Evolutionary conservation across 2,329 filamentous ascomycete species (phyloP).

Genomic region (Alternaria arborescens): DNA sequence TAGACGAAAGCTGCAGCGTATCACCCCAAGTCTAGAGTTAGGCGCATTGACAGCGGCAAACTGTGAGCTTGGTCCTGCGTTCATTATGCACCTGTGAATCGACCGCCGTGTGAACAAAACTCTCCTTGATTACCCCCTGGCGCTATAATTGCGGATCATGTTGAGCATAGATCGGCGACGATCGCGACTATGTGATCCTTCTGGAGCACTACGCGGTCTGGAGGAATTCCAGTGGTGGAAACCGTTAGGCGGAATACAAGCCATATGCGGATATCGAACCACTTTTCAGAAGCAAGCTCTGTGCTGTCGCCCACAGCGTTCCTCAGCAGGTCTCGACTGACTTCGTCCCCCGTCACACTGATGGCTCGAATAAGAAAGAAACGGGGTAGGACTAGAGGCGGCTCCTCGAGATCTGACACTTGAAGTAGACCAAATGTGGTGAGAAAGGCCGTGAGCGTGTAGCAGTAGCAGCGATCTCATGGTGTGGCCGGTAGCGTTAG

Average conservation of each 20-base stretch:
- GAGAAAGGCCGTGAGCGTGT: conserved; percentile 11
- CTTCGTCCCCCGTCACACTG: neutral
- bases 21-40: neutral
- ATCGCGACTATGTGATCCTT: conserved; percentile 33
- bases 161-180: conserved; percentile 35
- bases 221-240: conserved; percentile 39
- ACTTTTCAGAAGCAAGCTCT: conserved; percentile 26
- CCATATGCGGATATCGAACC: conserved; percentile 40
- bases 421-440: conserved; percentile 15
- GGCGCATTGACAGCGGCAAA: conserved; percentile 22
- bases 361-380: conserved; percentile 6
- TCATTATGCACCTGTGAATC: conserved; percentile 28
- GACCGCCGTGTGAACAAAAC: conserved; percentile 28
- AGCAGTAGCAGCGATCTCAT: conserved; percentile 11
- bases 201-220: conserved; percentile 26
- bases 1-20: conserved; percentile 2
- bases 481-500: conserved; percentile 28
- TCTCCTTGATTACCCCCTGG: conserved; percentile 22
- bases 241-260: conserved; percentile 37
- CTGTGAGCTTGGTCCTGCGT: conserved; percentile 25
- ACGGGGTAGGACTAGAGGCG: neutral
- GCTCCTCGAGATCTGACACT: conserved; percentile 10
- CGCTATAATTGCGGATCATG: conserved; percentile 25
- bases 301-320: conserved; percentile 40
- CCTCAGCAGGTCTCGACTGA: conserved; percentile 6